Conservation (phyloP, 352 stramenopile species). For the Globisporangium nunn region DNA sequence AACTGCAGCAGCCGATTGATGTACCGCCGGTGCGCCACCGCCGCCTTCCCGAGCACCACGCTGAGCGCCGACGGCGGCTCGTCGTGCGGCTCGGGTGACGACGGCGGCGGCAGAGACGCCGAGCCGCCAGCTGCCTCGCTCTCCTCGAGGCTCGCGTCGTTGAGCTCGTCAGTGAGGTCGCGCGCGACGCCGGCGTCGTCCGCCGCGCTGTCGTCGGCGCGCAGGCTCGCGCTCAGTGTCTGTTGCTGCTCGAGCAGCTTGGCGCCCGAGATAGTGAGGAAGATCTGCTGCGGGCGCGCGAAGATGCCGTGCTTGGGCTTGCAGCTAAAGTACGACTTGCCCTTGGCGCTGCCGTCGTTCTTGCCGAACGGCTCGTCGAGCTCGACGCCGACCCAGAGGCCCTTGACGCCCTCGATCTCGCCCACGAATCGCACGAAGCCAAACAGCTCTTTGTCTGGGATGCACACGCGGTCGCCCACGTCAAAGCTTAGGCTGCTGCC, state of each 20-base stretch:
- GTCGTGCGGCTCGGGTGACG: slow-evolving; percentile 18
- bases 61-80: slow-evolving; percentile 53
- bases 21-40: slow-evolving; percentile 64
- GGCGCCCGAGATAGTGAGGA: slow-evolving; percentile 49
- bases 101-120: slow-evolving; percentile 11
- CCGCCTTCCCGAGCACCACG: slow-evolving; percentile 49
- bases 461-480: slow-evolving; percentile 70
- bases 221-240: slow-evolving; percentile 12
- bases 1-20: slow-evolving; percentile 58
- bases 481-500: slow-evolving; percentile 35
- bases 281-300: slow-evolving; percentile 67
- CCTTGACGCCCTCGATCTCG: slow-evolving; percentile 64
- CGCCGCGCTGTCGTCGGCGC: slow-evolving; percentile 10
- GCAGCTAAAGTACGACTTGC: slow-evolving; percentile 72
- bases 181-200: slow-evolving; percentile 22
- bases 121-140: background rate
- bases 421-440: slow-evolving; percentile 73
- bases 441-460: slow-evolving; percentile 82
- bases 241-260: slow-evolving; percentile 49
- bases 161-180: slow-evolving; percentile 15
- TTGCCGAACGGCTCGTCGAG: slow-evolving; percentile 72
- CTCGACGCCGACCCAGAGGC: slow-evolving; percentile 70
- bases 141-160: slow-evolving; percentile 9
- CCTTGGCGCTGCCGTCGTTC: slow-evolving; percentile 82
- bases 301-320: slow-evolving; percentile 78